Evolutionary conservation across 2,329 filamentous ascomycete genomes (phyloP), one percentile per base, ranked within the genome.

Genomic region (Biscogniauxia marginata): DNA sequence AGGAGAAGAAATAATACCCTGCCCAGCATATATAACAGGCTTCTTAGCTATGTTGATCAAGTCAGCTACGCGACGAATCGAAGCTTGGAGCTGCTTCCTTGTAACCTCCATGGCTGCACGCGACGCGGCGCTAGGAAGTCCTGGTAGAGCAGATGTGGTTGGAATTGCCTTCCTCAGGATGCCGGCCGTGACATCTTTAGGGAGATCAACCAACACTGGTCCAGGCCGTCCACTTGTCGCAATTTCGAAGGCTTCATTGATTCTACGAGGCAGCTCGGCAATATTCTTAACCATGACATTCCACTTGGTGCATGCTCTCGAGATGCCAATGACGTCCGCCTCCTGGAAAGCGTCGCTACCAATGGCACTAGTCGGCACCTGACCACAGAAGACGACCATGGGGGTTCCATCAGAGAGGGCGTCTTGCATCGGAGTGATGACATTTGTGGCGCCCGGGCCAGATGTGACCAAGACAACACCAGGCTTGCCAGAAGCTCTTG

Each of bases 201-300:
- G 95, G 62, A 98, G 80, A 74, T 99, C 95, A 61, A 99, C 92
- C 60, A 99, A 84, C 34, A 98, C 95, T 23, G 95, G 95, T 21
- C 95, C 95, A 13, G 95, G 95, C 49, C 95, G 86, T 58, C 95
- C 95, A 67, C 89, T 95, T 45, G 91, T 98, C 44, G 95, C 95
- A 71, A 98, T 98, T 77, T 98, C 93, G 70, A 98, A 98, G 49
- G 95, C 95, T 78, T 98, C 95, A 74, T 97, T 96, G 71, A 98
- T 98, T 63, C 93, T 85, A 67, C 90, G 86, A 50, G 95, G 95
- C 54, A 99, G 82, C 76, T 99, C 95, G 50, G 91, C 92, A 54
- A 96, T 87, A 73, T 88, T 93, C 83, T 96, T 97, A 49, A 97
- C 91, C 92, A 98, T 96, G 58, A 96, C 91, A 68, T 98, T 98